Percentiles rank a stretch among this genome's conserved stretches.
phyloP scores from a whole-genome alignment of 768 basidiomycete species.

The Chiua virens region DNA sequence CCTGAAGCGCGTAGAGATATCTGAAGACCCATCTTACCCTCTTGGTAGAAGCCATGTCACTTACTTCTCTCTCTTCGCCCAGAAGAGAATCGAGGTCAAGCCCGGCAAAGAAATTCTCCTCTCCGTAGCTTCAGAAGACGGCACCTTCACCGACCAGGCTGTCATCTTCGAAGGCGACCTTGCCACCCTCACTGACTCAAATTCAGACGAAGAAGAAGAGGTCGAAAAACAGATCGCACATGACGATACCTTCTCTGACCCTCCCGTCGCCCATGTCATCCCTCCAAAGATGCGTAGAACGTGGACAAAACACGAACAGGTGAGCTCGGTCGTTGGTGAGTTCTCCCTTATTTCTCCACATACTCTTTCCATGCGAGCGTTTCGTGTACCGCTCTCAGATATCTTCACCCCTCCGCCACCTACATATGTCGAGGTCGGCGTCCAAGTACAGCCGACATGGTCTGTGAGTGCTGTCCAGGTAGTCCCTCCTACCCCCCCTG shows the following conservation, averaged over 20 bases:
- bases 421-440: conserved; percentile 42
- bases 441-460: conserved; percentile 42
- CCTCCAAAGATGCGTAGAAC: conserved; percentile 67
- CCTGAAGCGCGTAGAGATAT: conserved; percentile 56
- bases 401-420: conserved; percentile 18
- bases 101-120: conserved; percentile 71
- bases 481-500: conserved; percentile 15
- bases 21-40: conserved; percentile 46
- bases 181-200: conserved; percentile 24
- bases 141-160: conserved; percentile 53
- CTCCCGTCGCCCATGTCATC: conserved; percentile 38
- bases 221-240: conserved; percentile 40
- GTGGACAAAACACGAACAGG: conserved; percentile 53
- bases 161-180: conserved; percentile 60
- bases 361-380: conserved; percentile 21
- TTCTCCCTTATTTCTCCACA: conserved; percentile 1
- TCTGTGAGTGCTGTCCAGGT: conserved; percentile 42
- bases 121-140: conserved; percentile 53
- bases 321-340: conserved; percentile 42
- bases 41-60: conserved; percentile 40
- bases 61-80: conserved; percentile 65
- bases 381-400: conserved; percentile 32
- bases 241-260: conserved; percentile 41
- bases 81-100: conserved; percentile 68
- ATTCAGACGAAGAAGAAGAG: conserved; percentile 40